Evolutionary conservation across 805 yeast genomes (phyloP).

Genomic region (Blastobotrys muscicola): DNA sequence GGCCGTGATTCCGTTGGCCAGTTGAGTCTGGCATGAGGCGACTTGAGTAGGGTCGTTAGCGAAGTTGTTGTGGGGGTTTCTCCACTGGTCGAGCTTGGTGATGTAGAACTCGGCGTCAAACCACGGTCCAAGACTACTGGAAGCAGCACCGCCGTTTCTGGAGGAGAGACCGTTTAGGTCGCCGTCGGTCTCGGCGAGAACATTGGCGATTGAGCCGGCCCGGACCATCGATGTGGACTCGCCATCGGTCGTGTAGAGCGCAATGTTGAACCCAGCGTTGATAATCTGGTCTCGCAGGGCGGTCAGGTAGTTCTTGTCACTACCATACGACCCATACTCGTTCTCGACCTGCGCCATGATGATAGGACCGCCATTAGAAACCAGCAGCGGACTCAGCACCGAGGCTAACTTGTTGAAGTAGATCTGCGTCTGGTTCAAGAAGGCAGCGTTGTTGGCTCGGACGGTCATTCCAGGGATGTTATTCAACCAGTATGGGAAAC

Average conservation of each 20-base stretch:
- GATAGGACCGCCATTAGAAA: constrained; percentile 2
- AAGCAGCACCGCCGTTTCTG: constrained; percentile 2
- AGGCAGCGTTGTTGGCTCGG: neutral
- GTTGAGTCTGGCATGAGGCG: too few relatives aligned
- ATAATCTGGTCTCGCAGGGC: neutral
- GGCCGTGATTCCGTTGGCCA: too few relatives aligned
- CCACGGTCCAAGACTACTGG: neutral
- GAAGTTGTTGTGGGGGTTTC: neutral
- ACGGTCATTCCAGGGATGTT: constrained; percentile 1
- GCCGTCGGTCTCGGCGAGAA: constrained; percentile 3
- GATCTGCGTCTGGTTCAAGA: neutral
- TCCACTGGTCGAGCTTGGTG: constrained; percentile 3
- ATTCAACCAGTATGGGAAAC: constrained; percentile 2
- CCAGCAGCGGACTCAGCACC: neutral
- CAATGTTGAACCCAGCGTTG: constrained; percentile 1
- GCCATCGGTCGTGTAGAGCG: constrained; percentile 6
- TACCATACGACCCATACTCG: constrained; percentile 1
- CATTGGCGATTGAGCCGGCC: neutral
- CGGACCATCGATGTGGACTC: neutral
- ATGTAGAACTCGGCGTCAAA: constrained; percentile 3
- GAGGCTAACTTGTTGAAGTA: neutral
- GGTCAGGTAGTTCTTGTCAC: neutral
- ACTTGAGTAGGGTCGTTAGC: neutral
- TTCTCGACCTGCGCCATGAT: constrained; percentile 4
- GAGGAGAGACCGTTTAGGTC: neutral